Conservation (phyloP, 805 yeast genomes). For the Hanseniaspora occidentalis region DNA sequence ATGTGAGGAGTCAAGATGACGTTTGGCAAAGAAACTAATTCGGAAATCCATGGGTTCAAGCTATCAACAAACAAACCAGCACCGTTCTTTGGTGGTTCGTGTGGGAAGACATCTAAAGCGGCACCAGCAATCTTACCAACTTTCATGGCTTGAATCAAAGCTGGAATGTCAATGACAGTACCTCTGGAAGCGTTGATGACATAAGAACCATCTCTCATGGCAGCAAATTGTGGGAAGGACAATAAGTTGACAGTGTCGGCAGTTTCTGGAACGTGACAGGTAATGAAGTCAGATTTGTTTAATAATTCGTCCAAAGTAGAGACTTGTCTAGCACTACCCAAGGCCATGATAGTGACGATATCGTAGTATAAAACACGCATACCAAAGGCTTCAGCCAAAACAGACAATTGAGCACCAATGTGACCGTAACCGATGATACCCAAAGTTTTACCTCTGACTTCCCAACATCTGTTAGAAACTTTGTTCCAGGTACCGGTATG, state of each 20-base stretch:
- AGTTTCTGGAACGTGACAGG: slow-evolving; percentile 91
- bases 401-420: slow-evolving; percentile 94
- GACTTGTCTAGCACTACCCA: slow-evolving; percentile 95
- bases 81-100: slow-evolving; percentile 96
- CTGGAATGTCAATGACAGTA: slow-evolving; percentile 92
- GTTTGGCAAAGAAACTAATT: slow-evolving; percentile 70
- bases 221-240: slow-evolving; percentile 81
- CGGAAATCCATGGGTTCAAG: slow-evolving; percentile 74
- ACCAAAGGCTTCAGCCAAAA: slow-evolving; percentile 94
- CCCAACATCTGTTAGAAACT: slow-evolving; percentile 93
- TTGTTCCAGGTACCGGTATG: slow-evolving; percentile 98
- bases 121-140: slow-evolving; percentile 94
- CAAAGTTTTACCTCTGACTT: slow-evolving; percentile 94
- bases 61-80: slow-evolving; percentile 59
- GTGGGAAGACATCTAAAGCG: slow-evolving; percentile 91
- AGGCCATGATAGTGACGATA: slow-evolving; percentile 81
- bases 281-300: slow-evolving; percentile 71
- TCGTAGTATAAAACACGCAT: slow-evolving; percentile 94
- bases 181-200: slow-evolving; percentile 96
- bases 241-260: slow-evolving; percentile 85
- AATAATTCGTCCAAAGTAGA: slow-evolving; percentile 73
- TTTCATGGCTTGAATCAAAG: slow-evolving; percentile 82
- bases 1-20: slow-evolving; percentile 93
- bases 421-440: slow-evolving; percentile 98
- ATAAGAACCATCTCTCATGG: slow-evolving; percentile 94